Conservation (phyloP, 495 filamentous ascomycete genomes). For the Trichoderma erinaceum region DNA sequence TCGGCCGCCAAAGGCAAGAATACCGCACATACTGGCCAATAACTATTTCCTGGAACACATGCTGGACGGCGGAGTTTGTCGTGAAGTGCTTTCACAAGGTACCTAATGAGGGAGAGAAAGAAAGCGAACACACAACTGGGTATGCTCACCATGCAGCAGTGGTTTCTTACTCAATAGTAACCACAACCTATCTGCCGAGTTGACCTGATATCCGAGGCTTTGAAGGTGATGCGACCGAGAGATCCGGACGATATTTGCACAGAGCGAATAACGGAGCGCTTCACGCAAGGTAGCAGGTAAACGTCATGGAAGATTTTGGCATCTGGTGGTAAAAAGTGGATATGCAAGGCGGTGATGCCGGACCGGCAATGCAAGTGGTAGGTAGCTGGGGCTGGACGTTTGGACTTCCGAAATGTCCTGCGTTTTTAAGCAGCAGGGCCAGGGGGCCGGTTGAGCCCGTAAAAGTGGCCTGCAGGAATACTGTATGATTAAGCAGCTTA, state of each 20-base stretch:
- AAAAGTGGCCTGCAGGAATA: neutral
- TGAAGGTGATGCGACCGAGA: neutral
- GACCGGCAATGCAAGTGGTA: neutral
- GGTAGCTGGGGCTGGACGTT: neutral
- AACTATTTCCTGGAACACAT: no score
- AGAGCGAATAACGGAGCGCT: neutral
- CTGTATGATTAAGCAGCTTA: neutral
- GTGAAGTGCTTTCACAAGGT: no score
- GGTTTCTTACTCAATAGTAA: no score
- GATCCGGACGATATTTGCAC: neutral
- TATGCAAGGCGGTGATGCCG: conserved; percentile 1
- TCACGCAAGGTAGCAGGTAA: neutral
- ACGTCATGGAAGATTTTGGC: conserved; percentile 3
- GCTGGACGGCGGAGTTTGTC: no score
- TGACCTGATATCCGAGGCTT: neutral
- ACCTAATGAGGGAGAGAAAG: no score
- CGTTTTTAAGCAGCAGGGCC: neutral
- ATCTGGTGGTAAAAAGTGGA: neutral
- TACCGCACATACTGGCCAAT: neutral
- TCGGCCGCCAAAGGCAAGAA: neutral
- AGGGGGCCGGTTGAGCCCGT: neutral
- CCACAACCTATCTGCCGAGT: neutral
- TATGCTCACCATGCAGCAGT: no score
- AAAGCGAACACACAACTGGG: no score
- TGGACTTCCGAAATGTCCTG: neutral